Evolutionary conservation across 176 grass and related monocot genomes (phyloP), one percentile per base, ranked within the genome.

Genomic region (Bolboschoenus planiculmis): DNA sequence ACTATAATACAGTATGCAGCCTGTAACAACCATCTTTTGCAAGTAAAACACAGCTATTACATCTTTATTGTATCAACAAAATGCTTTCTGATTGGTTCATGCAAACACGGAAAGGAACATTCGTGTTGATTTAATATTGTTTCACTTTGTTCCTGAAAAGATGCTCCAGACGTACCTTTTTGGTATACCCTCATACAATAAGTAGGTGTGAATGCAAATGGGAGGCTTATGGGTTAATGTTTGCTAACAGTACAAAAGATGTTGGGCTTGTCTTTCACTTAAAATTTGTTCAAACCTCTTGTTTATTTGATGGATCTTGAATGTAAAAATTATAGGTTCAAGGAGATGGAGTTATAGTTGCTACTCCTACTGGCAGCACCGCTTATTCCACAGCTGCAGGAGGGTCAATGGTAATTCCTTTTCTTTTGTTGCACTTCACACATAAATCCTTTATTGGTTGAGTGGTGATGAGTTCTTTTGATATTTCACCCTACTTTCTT

Each of bases 291-390:
- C 7, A 63, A 37, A 62, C 14, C 10, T 30, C 39, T 63, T 62
- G 35, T 40, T 60, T 61, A 24, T 16, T 81, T 37, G 37, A 62
- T 59, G 33, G 18, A 62, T 62, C 6, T 81, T 36, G 78, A 5
- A 62, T 40, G 24, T 62, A 23, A 56, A 23, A 56, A 77, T 55
- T 90, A 7, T 91, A 99, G 97, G 97, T 99, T 79, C 97, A 99
- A 95, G 97, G 91, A 57, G 97, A 99, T 86, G 97, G 97, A 44
- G 93, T 99, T 36, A 99, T 99, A 91, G 89, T 99, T 84, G 97
- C 97, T 84, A 99, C 93, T 61, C 91, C 97, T 36, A 99, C 97
- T 83, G 97, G 93, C 59, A 95, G 93, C 74, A 99, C 97, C 15
- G 97, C 97, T 57, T 99, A 99, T 85, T 99, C 97, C 56, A 99